Evolutionary conservation across 352 stramenopile genomes (phyloP), one percentile per base, ranked within the genome.

Genomic region (Peronospora farinosa): DNA sequence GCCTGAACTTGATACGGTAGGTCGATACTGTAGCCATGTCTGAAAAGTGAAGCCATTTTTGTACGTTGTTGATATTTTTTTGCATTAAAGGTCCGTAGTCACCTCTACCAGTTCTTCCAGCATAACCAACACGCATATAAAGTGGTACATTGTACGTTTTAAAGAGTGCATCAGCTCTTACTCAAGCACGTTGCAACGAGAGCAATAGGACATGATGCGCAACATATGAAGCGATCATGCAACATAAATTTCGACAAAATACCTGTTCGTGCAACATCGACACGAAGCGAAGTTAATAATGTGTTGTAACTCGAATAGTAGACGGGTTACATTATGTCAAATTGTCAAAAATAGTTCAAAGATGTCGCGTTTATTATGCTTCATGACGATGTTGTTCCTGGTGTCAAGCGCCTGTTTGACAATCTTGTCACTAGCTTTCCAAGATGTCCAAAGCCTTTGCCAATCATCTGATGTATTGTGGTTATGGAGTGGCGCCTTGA

Each of bases 401-500:
- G 32, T 64, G 25, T 50, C 28, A 5, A 44, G 32, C 15, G n/a
- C 33, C 2, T 21, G 8, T 19, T 13, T 28, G 17, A 30, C 23
- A 10, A n/a, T 49, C 16, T 16, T 54, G 7, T 44, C 19, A 12
- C 10, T 38, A 28, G 25, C 27, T 12, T 3, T 43, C 9, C 40
- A 47, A 36, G 54, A 32, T 13, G 19, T 21, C 19, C 3, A 11
- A 2, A 38, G 17, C 7, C 7, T 37, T 16, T 88, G 77, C 27
- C 53, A 63, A 33, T 54, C 61, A 0, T 64, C 56, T 0, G 76
- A 86, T 37, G 74, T 88, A 43, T 35, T 79, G 27, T 91, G 79
- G 79, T 23, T 91, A 11, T 91, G 79, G 79, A 83, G 72, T 31
- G 79, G 79, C 47, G 76, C 75, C 30, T 56, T 91, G 33, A 76